Evolutionary conservation across 179 eudicot genomes (phyloP).

Genomic region (Camellia oleifera): DNA sequence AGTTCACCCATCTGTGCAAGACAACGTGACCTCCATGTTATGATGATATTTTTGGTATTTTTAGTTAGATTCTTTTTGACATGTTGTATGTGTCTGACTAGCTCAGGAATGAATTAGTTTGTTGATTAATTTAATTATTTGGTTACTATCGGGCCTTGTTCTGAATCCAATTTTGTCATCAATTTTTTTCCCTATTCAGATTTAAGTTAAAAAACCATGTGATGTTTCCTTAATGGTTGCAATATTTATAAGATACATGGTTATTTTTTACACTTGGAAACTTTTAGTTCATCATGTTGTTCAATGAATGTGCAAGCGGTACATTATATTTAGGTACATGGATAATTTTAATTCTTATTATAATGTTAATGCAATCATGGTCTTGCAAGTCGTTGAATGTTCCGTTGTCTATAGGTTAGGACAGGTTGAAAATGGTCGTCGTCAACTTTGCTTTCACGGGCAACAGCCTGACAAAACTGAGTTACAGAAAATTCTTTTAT

Average conservation of each 20-base stretch:
- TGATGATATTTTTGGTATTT: background rate
- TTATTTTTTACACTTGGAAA: background rate
- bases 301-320: background rate
- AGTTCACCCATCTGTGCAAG: background rate
- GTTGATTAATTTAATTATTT: background rate
- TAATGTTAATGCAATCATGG: background rate
- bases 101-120: background rate
- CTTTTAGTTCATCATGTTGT: background rate
- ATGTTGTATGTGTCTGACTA: background rate
- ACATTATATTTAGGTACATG: background rate
- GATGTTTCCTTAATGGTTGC: background rate
- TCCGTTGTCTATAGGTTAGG: conserved; percentile 29
- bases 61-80: background rate
- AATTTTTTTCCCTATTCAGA: background rate
- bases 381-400: background rate
- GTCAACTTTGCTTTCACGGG: conserved; percentile 26
- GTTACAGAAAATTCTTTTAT: conserved; percentile 23
- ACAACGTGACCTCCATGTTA: background rate
- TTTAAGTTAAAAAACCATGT: background rate
- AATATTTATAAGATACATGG: conserved; percentile 6
- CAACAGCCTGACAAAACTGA: conserved; percentile 26
- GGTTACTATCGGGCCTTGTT: background rate
- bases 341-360: background rate
- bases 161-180: background rate
- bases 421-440: conserved; percentile 36